These are phyloP conservation scores for Coprinopsis cinerea DNA, from an alignment of 768 basidiomycete genomes.

Conservation along the genomic window DNA sequence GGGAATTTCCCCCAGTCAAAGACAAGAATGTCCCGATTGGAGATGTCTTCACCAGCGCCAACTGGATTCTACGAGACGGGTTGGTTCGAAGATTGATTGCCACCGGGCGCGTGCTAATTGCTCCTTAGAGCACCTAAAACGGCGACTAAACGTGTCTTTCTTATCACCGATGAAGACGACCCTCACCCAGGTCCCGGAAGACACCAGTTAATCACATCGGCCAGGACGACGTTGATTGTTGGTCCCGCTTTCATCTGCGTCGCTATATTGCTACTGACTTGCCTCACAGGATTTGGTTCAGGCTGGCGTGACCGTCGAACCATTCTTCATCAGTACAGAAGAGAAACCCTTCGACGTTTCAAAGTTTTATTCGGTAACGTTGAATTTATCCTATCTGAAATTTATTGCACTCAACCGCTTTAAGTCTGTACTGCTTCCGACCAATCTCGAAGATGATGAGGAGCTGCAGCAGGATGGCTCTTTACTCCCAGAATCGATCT, in stretches of 20 bases:
- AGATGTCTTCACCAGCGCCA: conserved; percentile 87
- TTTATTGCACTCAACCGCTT: not conserved
- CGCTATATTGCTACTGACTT: not conserved
- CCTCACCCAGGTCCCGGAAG: conserved; percentile 56
- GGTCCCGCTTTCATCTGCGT: conserved; percentile 17
- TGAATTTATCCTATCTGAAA: not conserved
- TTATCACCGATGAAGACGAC: conserved; percentile 87
- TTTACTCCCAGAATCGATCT: conserved; percentile 62
- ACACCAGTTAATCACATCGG: conserved; percentile 59
- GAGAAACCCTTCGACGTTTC: conserved; percentile 63
- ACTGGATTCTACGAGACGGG: conserved; percentile 87
- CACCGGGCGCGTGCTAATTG: not conserved
- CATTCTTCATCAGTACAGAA: conserved; percentile 79
- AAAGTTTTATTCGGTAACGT: conserved; percentile 74
- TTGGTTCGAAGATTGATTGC: conserved; percentile 27
- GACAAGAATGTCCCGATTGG: conserved; percentile 69
- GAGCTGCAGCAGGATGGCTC: conserved; percentile 40
- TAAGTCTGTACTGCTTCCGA: conserved; percentile 58
- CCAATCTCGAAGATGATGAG: conserved; percentile 41
- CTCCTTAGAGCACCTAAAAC: conserved; percentile 69
- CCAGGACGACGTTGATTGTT: conserved; percentile 66
- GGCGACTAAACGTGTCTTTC: conserved; percentile 87
- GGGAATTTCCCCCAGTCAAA: conserved; percentile 59
- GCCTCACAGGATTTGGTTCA: conserved; percentile 67
- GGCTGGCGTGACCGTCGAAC: conserved; percentile 73